Base-by-base conservation (phyloP, 2,329 filamentous ascomycete species). In the Volutella citrinella region DNA sequence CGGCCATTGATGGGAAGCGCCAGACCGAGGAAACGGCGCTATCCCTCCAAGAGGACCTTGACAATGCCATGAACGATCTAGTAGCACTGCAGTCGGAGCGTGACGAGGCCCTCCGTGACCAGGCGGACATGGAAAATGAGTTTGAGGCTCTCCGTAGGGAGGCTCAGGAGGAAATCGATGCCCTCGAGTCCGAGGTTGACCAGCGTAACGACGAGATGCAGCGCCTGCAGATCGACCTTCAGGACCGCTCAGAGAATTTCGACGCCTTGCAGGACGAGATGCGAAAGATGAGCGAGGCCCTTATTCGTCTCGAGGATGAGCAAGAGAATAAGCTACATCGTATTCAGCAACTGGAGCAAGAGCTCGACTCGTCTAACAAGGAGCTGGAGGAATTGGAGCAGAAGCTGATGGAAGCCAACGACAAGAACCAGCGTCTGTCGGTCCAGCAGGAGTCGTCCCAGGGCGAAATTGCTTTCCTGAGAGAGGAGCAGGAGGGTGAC, bases 401-500 rank as follows among this genome's bases (percentile, higher is more conserved):
- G 58, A 86, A 86, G 56, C 76, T 96, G 12, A 75, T 82, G 24
- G 91, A 97, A 56, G 72, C 87, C 7, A 91, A 91, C 55, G 80
- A 84, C 49, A 97, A 97, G 70, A 83, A 85, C 29, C 85, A 95
- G 52, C 80, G 90, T 33, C 73, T 97, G 4, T 83, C 85, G 5
- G 87, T 98, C 19, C 90, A 97, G 56, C 84, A 91, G 46, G 93
- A 98, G 63, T 95, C 87, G 6, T 84, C 85, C 36, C 91, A 96
- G 52, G 84, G 84, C 39, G 93, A 98, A 61, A 94, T 97, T 62
- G 82, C 87, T 2, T 98, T 98, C 73, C 63, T 98, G 31, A 82
- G 93, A 3, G 93, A 98, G 57, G 93, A 98, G 66, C 93, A 98
- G 61, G 93, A 98, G 63, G 80, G 78, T 13, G 93, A 98, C 69